These are phyloP conservation scores for Collybia sordida DNA, from an alignment of 768 basidiomycete species.

Conservation along the genomic window DNA sequence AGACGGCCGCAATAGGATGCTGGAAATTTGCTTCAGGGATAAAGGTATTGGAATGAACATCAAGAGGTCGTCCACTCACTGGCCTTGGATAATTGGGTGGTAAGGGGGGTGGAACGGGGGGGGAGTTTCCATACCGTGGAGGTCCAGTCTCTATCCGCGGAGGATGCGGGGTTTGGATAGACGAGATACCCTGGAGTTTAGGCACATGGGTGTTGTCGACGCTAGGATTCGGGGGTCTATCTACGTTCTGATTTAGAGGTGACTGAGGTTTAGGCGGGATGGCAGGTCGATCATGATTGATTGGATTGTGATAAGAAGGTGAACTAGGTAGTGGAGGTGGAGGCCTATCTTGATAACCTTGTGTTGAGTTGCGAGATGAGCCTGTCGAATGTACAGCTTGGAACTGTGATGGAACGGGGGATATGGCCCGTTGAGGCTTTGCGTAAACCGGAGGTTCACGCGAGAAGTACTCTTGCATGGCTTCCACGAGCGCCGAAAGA, in stretches of 20 bases:
- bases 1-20: too few species aligned
- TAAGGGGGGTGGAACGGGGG: background rate
- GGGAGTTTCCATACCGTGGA: slow-evolving; percentile 10
- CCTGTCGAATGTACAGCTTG: slow-evolving; percentile 5
- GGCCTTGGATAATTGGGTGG: too few species aligned
- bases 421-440: slow-evolving; percentile 50
- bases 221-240: background rate
- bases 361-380: background rate
- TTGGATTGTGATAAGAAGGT: slow-evolving; percentile 17
- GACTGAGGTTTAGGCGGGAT: slow-evolving; percentile 33
- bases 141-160: slow-evolving; percentile 9
- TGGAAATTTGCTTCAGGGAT: background rate
- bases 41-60: background rate
- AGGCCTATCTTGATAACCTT: slow-evolving; percentile 27
- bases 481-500: slow-evolving; percentile 70
- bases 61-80: too few species aligned
- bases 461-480: slow-evolving; percentile 83
- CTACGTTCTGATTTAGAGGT: background rate
- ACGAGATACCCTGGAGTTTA: background rate
- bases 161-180: slow-evolving; percentile 6
- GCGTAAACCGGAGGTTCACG: slow-evolving; percentile 87
- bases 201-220: background rate
- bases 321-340: slow-evolving; percentile 30
- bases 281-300: slow-evolving; percentile 22
- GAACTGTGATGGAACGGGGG: slow-evolving; percentile 12